Conservation (phyloP, 768 basidiomycete species). For the Gloeostereum incarnatum region DNA sequence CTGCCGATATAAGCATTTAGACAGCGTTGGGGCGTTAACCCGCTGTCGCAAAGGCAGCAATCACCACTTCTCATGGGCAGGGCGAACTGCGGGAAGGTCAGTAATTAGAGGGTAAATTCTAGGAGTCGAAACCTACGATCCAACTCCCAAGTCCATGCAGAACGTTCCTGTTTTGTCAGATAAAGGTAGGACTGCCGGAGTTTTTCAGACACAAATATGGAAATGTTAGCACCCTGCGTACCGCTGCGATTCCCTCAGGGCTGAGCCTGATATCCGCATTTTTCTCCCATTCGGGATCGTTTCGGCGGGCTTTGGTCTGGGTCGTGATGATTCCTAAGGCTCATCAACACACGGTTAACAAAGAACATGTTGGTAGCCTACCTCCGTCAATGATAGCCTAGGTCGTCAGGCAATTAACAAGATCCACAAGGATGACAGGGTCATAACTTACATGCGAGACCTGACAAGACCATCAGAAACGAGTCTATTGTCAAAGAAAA, state of each 20-base stretch:
- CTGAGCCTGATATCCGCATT: conserved; percentile 40
- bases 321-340: conserved; percentile 24
- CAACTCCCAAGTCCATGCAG: conserved; percentile 74
- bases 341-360: conserved; percentile 1
- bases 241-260: conserved; percentile 65
- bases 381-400: conserved; percentile 67
- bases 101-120: not conserved
- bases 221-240: conserved; percentile 17
- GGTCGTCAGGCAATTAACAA: not conserved
- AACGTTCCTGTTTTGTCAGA: conserved; percentile 59
- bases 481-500: not conserved
- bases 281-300: conserved; percentile 27
- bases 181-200: conserved; percentile 12
- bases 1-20: too few species aligned
- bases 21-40: too few species aligned
- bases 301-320: conserved; percentile 16
- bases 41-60: not conserved
- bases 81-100: conserved; percentile 22
- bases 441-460: conserved; percentile 54
- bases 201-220: not conserved
- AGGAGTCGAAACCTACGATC: conserved; percentile 41
- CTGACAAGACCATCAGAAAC: conserved; percentile 16
- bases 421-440: not conserved
- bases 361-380: conserved; percentile 12
- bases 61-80: conserved; percentile 38